Evolutionary conservation across 2,329 filamentous ascomycete species (phyloP).

Genomic region (Fusarium sp.): DNA sequence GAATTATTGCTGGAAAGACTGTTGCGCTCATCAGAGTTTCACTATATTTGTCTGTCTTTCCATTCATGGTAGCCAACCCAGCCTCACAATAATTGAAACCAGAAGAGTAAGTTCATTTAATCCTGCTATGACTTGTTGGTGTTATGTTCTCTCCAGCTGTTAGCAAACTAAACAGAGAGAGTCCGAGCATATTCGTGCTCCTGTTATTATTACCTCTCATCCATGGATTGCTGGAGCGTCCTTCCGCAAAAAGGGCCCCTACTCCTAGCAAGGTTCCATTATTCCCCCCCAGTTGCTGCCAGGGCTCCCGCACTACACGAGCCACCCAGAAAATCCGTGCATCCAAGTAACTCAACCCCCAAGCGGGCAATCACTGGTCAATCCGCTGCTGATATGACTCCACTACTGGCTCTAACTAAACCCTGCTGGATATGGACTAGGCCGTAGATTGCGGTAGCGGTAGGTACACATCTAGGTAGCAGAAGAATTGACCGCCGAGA

Average conservation of each 20-base stretch:
- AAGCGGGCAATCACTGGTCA: constrained; percentile 16
- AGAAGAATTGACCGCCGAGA: neutral
- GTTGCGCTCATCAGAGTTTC: neutral
- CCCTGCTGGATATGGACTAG: constrained; percentile 32
- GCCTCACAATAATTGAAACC: neutral
- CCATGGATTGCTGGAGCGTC: neutral
- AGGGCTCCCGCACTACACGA: constrained; percentile 45
- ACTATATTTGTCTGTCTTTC: neutral
- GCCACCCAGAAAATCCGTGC: constrained; percentile 33
- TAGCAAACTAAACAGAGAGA: constrained; percentile 1
- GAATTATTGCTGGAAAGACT: neutral
- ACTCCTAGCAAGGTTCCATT: constrained; percentile 36
- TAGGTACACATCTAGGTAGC: neutral
- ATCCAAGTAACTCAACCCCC: constrained; percentile 14
- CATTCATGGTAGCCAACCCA: neutral
- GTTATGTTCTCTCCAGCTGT: neutral
- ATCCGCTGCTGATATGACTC: constrained; percentile 9
- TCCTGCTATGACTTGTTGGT: neutral
- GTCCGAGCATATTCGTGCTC: neutral
- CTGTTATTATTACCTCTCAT: neutral
- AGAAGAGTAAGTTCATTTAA: neutral
- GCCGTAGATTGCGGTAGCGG: neutral
- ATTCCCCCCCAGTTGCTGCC: constrained; percentile 42
- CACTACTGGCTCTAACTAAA: constrained; percentile 30
- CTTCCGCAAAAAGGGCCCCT: constrained; percentile 15